Percentiles rank a stretch among this genome's conserved stretches.
These are phyloP conservation scores for Angomonas ambiguus DNA, from an alignment of 208 protist species.

Conservation along the genomic window DNA sequence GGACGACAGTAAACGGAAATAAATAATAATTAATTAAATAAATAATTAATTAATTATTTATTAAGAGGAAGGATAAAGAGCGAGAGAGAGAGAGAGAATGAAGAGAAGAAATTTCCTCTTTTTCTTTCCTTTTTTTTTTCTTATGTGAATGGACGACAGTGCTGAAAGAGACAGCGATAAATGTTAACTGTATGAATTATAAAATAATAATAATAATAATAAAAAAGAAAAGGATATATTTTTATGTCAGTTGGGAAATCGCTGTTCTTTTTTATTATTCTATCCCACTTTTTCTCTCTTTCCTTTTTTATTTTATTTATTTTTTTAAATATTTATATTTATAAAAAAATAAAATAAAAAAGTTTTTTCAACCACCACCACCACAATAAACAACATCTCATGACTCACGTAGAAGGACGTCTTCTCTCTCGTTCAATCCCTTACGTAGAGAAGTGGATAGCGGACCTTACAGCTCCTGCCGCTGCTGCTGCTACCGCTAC, in stretches of 20 bases:
- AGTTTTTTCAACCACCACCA: neutral
- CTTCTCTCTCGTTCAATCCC: conserved; percentile 70
- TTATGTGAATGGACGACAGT: too few relatives aligned
- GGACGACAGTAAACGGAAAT: too few relatives aligned
- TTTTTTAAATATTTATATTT: conserved; percentile 9
- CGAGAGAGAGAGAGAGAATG: too few relatives aligned
- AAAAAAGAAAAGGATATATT: conserved; percentile 8
- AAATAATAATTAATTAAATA: too few relatives aligned
- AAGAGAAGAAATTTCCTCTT: too few relatives aligned
- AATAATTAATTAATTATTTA: too few relatives aligned
- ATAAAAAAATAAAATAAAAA: neutral
- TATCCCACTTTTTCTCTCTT: too few relatives aligned
- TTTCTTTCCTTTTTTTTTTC: conserved; percentile 6
- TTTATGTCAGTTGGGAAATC: too few relatives aligned
- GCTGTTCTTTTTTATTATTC: too few relatives aligned
- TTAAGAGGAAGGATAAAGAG: too few relatives aligned
- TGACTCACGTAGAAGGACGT: conserved; percentile 62
- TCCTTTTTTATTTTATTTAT: conserved; percentile 5
- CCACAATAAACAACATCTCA: conserved; percentile 5
- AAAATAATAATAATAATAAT: conserved; percentile 8
- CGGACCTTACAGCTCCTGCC: conserved; percentile 36
- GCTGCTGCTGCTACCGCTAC: conserved; percentile 15
- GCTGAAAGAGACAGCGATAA: too few relatives aligned
- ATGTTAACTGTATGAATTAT: too few relatives aligned
- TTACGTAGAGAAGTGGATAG: conserved; percentile 74